Percentiles rank a stretch among this genome's conserved stretches.
Evolutionary conservation across 2,329 filamentous ascomycete genomes (phyloP).

Genomic region (Botrytis fragariae): DNA sequence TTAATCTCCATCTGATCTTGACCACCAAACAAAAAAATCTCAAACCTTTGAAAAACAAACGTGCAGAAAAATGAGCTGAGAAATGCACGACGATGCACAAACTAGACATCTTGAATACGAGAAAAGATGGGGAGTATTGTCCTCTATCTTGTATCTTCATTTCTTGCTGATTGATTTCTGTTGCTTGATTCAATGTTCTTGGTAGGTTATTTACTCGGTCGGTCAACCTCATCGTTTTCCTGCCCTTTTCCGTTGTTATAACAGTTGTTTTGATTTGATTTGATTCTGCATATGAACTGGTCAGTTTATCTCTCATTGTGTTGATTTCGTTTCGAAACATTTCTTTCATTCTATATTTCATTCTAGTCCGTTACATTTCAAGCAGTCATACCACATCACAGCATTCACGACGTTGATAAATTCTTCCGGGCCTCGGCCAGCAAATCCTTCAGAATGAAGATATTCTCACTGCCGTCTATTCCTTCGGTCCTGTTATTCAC

Average conservation of each 20-base stretch:
- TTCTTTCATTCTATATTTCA: no score
- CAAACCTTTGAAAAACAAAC: slow-evolving; percentile 2
- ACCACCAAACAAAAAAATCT: background rate
- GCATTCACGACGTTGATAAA: background rate
- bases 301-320: background rate
- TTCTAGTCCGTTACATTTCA: background rate
- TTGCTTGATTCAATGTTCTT: background rate
- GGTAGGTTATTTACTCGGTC: background rate
- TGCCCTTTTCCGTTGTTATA: background rate
- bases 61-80: slow-evolving; percentile 2
- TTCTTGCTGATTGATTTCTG: background rate
- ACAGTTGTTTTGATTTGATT: background rate
- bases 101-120: background rate
- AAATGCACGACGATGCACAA: slow-evolving; percentile 1
- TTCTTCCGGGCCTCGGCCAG: background rate
- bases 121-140: background rate
- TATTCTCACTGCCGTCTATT: background rate
- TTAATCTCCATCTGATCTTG: background rate
- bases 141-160: background rate
- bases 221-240: background rate
- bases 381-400: background rate
- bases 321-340: background rate
- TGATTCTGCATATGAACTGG: background rate
- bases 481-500: background rate
- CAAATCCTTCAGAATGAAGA: background rate